Evolutionary conservation across 78 protist species (phyloP), one percentile per base, ranked within the genome.

Genomic region (Diacronema lutheri): DNA sequence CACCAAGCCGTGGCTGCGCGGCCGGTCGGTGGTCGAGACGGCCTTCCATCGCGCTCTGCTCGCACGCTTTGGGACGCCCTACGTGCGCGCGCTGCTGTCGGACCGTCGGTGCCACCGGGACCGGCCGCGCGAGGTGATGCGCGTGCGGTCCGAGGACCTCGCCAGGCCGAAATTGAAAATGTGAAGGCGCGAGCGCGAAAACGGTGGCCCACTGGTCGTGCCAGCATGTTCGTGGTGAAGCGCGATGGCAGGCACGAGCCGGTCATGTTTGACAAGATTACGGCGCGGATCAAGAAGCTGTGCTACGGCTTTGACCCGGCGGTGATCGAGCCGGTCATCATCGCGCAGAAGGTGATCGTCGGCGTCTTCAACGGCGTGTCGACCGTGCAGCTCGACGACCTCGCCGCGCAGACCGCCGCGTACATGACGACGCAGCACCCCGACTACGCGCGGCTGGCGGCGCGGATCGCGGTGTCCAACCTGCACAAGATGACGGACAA

Each of bases 351-450:
- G 79, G 83, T 74, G 31, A n/a, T 62, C 37, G 38, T 1, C 2
- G 92, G 88, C 29, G 89, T 89, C n/a, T 89, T 77, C 65, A 23
- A 81, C n/a, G 92, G 92, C 29, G 92, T 89, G 60, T 68, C 81
- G 46, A 89, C 92, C 57, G 19, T 2, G 20, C 55, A 58, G 69
- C 83, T 97, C 29, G 98, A 97, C 77, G 86, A 93, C 64, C 92
- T 97, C 9, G 96, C 97, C 3, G 98, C 99, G 5, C 97, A 98
- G 88, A 95, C 99, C 20, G 93, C 95, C 33, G 99, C 98, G 11
- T 92, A 90, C 88, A 68, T 89, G 84, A 84, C 96, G 25, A 85
- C 96, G 26, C 50, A 83, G 60, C 99, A 98, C 84, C 99, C 99
- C 40, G 99, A 96, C 88, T 98, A 94, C 91, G 95, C 94, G 41